A percentile compares a stretch with the other conserved stretches of the same genome.
Conservation (phyloP, 1,284 basidiomycete genomes). For the Microbotryum violaceum region DNA sequence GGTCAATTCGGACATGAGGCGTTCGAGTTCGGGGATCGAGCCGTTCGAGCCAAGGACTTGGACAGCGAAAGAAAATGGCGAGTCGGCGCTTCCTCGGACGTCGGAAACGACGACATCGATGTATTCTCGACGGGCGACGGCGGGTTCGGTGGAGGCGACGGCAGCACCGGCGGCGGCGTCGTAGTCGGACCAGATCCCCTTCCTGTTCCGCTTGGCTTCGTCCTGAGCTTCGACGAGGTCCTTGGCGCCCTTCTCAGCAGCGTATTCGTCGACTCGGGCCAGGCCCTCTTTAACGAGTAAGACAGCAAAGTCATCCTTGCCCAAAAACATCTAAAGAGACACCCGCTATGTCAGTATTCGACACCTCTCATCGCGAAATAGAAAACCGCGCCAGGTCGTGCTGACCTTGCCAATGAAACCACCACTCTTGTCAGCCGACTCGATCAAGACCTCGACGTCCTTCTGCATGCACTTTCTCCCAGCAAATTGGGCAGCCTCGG, state of each 20-base stretch:
- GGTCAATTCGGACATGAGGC: constrained; percentile 88
- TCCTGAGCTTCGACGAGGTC: constrained; percentile 75
- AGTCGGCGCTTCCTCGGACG: constrained; percentile 56
- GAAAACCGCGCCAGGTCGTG: constrained; percentile 44
- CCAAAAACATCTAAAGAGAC: constrained; percentile 34
- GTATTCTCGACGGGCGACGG: constrained; percentile 57
- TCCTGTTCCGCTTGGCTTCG: constrained; percentile 50
- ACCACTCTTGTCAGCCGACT: constrained; percentile 84
- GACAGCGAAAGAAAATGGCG: constrained; percentile 78
- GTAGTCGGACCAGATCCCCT: constrained; percentile 74
- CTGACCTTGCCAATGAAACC: constrained; percentile 72
- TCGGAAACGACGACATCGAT: constrained; percentile 88
- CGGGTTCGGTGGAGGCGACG: constrained; percentile 42
- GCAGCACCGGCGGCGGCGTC: constrained; percentile 47
- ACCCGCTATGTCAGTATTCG: not conserved
- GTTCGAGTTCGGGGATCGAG: constrained; percentile 82
- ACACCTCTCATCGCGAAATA: constrained; percentile 53
- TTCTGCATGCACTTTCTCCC: constrained; percentile 79
- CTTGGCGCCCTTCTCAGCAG: constrained; percentile 73
- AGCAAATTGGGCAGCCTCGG: constrained; percentile 74
- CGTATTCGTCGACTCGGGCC: constrained; percentile 75
- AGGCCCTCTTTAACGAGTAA: constrained; percentile 71
- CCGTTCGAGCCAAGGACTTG: constrained; percentile 69
- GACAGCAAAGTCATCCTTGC: constrained; percentile 76
- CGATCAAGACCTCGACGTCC: constrained; percentile 87